Base-by-base conservation (phyloP, 495 filamentous ascomycete genomes). In the Aspergillus carlsbadensis region DNA sequence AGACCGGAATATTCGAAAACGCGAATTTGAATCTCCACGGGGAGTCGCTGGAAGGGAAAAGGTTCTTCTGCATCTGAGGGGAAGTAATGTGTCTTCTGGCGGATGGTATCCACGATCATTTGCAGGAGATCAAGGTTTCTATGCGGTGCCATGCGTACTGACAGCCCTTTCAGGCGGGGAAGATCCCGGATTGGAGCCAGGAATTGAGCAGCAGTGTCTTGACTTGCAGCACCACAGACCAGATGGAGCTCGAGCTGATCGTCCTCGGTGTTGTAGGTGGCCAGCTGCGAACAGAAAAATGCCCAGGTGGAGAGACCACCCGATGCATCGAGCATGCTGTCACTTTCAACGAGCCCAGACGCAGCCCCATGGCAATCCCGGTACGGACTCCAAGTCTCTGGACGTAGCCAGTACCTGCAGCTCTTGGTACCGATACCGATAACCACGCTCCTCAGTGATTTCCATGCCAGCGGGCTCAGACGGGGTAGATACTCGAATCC, bases 1-100 rank as follows among this genome's bases (percentile, higher is more conserved):
- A 58, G 48, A 2, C 18, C 56, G n/a, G 56, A 13, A 33, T 24
- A 29, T 31, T 52, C 47, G 3, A 58, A 39, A 1, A 58, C 31
- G 13, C n/a, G 47, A 0, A 52, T 2, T 33, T 58, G 56, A 22
- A 58, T 39, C 18, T 58, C 47, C 2, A 52, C 20, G 1, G 56
- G 56, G 10, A 58, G 48, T 10, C 46, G n/a, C 8, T 46, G 15
- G 48, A 58, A 58, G 3, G 7, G 31, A 36, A 49, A 35, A 5
- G n/a, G 6, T 20, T 6, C n/a, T 47, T 33, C 6, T n/a, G 6
- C 24, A 6, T 22, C 2, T 49, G n/a, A 14, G 5, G 8, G 29
- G 20, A 57, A 57, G 18, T 10, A 6, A 17, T 2, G 20, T 2
- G 48, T 58, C n/a, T 52, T 52, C 20, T 58, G 48, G 15, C 29